Conservation (phyloP, 2,329 filamentous ascomycete genomes). For the Diaporthe sp. region DNA sequence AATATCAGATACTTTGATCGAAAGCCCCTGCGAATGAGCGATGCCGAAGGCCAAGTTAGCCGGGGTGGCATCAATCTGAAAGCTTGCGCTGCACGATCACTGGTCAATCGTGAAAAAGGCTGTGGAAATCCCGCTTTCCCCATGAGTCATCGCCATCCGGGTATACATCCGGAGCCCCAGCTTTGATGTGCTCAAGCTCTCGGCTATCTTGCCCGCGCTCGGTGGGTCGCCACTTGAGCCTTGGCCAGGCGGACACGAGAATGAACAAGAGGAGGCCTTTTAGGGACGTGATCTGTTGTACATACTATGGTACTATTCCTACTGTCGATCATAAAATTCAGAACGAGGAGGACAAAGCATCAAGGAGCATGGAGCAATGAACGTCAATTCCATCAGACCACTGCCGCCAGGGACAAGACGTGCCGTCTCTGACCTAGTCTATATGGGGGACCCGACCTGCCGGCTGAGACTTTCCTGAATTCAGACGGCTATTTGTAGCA, state of each 20-base stretch:
- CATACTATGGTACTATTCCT: neutral
- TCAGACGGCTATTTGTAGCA: conserved; percentile 24
- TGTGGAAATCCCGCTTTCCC: neutral
- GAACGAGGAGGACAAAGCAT: neutral
- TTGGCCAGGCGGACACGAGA: neutral
- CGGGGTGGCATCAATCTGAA: conserved; percentile 12
- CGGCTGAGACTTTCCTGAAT: neutral
- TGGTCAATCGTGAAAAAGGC: neutral
- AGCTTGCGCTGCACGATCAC: neutral
- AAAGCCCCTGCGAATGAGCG: neutral
- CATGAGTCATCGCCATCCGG: conserved; percentile 14
- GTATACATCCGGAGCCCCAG: conserved; percentile 5
- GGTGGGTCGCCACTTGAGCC: conserved; percentile 3
- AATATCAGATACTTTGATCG: neutral
- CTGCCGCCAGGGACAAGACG: neutral
- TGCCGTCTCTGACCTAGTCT: neutral
- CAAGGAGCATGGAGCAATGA: too few relatives aligned
- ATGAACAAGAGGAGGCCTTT: neutral
- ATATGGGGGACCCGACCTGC: neutral
- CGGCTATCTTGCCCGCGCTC: conserved; percentile 17
- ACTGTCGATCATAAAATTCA: neutral
- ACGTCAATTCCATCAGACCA: neutral
- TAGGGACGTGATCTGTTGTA: neutral
- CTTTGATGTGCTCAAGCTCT: conserved; percentile 8
- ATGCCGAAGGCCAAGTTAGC: neutral